Conservation (phyloP, 257 asterid genomes). For the Solanum piurae region DNA sequence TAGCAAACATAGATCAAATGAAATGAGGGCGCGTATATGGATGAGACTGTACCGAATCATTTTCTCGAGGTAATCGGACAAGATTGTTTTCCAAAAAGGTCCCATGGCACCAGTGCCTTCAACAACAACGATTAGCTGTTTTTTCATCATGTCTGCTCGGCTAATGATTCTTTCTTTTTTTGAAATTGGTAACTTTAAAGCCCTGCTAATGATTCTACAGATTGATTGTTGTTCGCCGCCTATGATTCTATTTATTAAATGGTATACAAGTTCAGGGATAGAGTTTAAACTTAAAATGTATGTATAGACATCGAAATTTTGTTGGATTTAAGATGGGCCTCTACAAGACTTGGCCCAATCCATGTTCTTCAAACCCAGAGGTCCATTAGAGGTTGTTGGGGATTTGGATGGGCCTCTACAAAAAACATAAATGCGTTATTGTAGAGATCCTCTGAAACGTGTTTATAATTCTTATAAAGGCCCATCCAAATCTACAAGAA, state of each 20-base stretch:
- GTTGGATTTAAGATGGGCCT: background rate
- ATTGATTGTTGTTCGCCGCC: background rate
- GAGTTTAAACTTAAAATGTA: background rate
- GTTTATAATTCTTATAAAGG: background rate
- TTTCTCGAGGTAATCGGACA: conserved; percentile 75
- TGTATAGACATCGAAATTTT: background rate
- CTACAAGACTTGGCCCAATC: background rate
- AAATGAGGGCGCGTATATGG: background rate
- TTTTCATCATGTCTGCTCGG: conserved; percentile 15
- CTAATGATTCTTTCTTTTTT: background rate
- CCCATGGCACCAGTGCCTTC: conserved; percentile 95
- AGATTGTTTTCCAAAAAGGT: conserved; percentile 62
- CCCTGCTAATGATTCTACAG: background rate
- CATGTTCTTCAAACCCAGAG: background rate
- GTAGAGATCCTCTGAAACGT: background rate
- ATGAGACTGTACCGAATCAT: conserved; percentile 42
- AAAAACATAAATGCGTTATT: too few species aligned
- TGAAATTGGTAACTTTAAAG: too few species aligned
- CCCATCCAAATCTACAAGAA: background rate
- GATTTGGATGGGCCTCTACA: background rate
- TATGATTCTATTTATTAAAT: background rate
- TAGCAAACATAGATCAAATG: background rate
- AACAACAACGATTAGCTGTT: conserved; percentile 65
- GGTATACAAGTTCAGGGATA: background rate
- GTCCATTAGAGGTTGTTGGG: background rate